Evolutionary conservation across 2,329 filamentous ascomycete species (phyloP), one percentile per base, ranked within the genome.

Genomic region (Botrytis aclada): DNA sequence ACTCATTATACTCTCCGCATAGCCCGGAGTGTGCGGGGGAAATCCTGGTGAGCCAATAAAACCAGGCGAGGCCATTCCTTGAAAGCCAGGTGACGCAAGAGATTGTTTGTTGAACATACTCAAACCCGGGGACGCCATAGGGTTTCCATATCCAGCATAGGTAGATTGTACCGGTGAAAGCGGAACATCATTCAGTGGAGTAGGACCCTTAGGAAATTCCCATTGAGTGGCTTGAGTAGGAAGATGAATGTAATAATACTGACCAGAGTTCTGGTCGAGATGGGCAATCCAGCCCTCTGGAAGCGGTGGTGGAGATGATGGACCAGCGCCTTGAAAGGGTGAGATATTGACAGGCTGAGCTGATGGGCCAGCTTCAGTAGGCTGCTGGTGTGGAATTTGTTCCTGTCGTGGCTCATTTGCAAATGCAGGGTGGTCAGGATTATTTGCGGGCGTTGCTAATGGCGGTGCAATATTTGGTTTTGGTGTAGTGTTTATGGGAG

Each of bases 221-320:
- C 96, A 99, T 81, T 99, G 96, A 0, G 96, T 99, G 4, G 95
- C 94, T 81, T 98, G 96, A 0, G 93, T 95, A 1, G 95, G 93
- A 43, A 99, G 87, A 81, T 99, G 96, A 74, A 99, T 99, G 80
- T 99, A 99, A 82, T 99, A 99, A 83, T 98, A 99, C 80, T 98
- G 95, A 1, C 96, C 96, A 3, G 95, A 98, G 80, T 93, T 97
- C 77, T 94, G 93, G 81, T 99, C 96, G 7, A 98, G 86, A 81
- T 98, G 96, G 32, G 96, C 94, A 79, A 99, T 98, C 96, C 96
- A 99, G 47, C 96, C 96, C 83, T 99, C 96, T 9, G 96, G 96
- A 25, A 99, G 86, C 3, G 95, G 96, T 34, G 96, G 96, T 45
- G 96, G 96, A 25, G 94, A 97, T 39, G 92, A 89, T 43, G 93